Percentiles rank a stretch among this genome's conserved stretches.
Conservation (phyloP, 2,329 filamentous ascomycete species). For the Colletotrichum navitas region DNA sequence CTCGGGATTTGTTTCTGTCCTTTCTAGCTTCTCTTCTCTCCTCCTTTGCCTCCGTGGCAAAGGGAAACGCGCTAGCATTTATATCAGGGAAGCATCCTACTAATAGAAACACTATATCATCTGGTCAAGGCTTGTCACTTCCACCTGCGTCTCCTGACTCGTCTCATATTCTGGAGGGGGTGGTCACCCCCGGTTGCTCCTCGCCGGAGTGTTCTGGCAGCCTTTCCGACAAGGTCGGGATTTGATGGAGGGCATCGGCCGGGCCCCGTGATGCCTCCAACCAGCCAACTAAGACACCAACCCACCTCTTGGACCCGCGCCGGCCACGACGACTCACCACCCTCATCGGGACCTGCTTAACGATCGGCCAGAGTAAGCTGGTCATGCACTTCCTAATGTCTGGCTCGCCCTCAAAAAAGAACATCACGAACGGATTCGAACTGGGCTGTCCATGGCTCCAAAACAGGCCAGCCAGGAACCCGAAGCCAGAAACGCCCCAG, state of each 20-base stretch:
- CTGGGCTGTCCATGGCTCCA: conserved; percentile 18
- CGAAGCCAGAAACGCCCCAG: conserved; percentile 22
- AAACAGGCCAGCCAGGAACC: conserved; percentile 34
- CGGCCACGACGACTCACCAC: conserved; percentile 34
- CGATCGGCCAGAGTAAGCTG: conserved; percentile 31
- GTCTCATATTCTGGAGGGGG: conserved; percentile 34
- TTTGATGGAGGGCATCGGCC: conserved; percentile 33
- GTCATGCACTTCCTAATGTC: conserved; percentile 37
- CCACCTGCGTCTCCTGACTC: conserved; percentile 41
- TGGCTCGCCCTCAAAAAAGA: conserved; percentile 20
- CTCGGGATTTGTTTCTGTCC: background rate
- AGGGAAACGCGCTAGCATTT: conserved; percentile 39
- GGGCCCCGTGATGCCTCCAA: conserved; percentile 38
- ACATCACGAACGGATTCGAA: conserved; percentile 33
- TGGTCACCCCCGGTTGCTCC: conserved; percentile 19
- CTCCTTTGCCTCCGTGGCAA: background rate
- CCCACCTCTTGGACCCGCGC: conserved; percentile 32
- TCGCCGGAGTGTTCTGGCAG: conserved; percentile 24
- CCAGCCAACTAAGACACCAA: conserved; percentile 38
- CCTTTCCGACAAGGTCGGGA: conserved; percentile 24
- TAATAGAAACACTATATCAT: conserved; percentile 33
- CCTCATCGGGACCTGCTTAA: conserved; percentile 41
- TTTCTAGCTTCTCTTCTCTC: conserved; percentile 22
- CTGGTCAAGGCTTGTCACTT: conserved; percentile 35
- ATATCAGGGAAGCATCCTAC: conserved; percentile 23